phyloP scores from a whole-genome alignment of 2,329 filamentous ascomycete genomes.

The Ophiostoma angusticollis region DNA sequence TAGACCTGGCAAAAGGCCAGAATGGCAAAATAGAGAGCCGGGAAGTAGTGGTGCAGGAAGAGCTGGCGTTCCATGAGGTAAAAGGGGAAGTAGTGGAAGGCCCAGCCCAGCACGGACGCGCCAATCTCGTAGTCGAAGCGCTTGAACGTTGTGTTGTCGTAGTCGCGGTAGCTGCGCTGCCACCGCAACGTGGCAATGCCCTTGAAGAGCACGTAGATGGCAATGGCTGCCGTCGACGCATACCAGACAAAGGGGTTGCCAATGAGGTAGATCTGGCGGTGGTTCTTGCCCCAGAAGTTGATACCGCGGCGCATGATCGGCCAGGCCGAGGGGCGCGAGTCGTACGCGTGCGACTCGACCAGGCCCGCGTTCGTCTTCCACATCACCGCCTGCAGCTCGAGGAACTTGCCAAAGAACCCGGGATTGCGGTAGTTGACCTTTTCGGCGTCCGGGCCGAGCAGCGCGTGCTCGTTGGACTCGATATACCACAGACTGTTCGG shows the following conservation, averaged over 20 bases:
- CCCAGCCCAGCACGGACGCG: constrained; percentile 82
- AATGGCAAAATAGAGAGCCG: constrained; percentile 88
- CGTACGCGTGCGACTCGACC: constrained; percentile 94
- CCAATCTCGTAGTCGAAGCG: constrained; percentile 97
- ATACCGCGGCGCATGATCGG: constrained; percentile 85
- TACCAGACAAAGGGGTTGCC: constrained; percentile 96
- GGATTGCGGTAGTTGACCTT: constrained; percentile 94
- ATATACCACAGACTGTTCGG: constrained; percentile 98
- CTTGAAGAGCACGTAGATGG: constrained; percentile 72
- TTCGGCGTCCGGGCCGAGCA: constrained; percentile 61
- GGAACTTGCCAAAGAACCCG: constrained; percentile 95
- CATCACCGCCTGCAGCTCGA: constrained; percentile 95
- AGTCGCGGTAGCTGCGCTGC: constrained; percentile 88
- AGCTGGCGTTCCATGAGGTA: constrained; percentile 96
- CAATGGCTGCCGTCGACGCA: constrained; percentile 67
- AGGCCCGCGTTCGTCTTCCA: constrained; percentile 96
- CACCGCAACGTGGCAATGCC: constrained; percentile 76
- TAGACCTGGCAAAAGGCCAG: constrained; percentile 79
- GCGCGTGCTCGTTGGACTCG: constrained; percentile 77
- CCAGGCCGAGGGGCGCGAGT: constrained; percentile 89
- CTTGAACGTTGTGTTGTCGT: constrained; percentile 71
- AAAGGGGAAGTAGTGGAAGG: constrained; percentile 97
- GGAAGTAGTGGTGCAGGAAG: constrained; percentile 97
- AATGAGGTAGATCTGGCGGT: constrained; percentile 91
- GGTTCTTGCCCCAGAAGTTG: constrained; percentile 95